Conservation (phyloP, 345 rosid species). For the Hirschfeldia incana region DNA sequence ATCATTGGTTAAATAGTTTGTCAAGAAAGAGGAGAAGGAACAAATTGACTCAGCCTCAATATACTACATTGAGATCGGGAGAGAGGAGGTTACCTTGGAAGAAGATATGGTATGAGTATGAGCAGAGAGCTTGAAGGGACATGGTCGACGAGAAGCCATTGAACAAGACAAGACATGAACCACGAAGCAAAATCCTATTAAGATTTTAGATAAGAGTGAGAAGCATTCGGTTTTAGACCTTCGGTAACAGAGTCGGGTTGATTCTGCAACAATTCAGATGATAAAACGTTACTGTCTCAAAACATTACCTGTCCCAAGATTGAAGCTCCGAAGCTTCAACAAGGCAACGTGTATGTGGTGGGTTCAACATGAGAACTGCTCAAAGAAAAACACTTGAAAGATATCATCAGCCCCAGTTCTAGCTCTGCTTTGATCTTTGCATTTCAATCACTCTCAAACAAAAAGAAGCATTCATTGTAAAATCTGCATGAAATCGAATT, state of each 20-base stretch:
- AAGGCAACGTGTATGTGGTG: background rate
- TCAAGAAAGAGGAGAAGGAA: background rate
- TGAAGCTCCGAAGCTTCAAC: background rate
- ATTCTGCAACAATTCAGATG: background rate
- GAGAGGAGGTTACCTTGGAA: conserved; percentile 27
- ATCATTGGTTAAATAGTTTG: too few species aligned
- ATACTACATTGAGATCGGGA: background rate
- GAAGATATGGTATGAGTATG: conserved; percentile 23
- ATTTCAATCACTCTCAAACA: background rate
- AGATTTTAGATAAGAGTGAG: conserved; percentile 3
- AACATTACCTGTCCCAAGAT: background rate
- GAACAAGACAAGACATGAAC: background rate
- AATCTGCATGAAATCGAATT: background rate
- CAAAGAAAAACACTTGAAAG: background rate
- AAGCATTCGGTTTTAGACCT: background rate
- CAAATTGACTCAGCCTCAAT: background rate
- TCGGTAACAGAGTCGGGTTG: background rate
- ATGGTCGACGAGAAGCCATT: conserved; percentile 38
- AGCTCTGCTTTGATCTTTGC: background rate
- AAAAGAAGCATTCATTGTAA: background rate
- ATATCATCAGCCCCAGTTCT: background rate
- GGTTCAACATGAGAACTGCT: background rate
- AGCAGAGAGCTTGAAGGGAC: conserved; percentile 37
- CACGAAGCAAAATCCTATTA: background rate
- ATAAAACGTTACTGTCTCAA: background rate